Evolutionary conservation across 305 asterid genomes (phyloP), one percentile per base, ranked within the genome.

Genomic region (Fraxinus floribunda): DNA sequence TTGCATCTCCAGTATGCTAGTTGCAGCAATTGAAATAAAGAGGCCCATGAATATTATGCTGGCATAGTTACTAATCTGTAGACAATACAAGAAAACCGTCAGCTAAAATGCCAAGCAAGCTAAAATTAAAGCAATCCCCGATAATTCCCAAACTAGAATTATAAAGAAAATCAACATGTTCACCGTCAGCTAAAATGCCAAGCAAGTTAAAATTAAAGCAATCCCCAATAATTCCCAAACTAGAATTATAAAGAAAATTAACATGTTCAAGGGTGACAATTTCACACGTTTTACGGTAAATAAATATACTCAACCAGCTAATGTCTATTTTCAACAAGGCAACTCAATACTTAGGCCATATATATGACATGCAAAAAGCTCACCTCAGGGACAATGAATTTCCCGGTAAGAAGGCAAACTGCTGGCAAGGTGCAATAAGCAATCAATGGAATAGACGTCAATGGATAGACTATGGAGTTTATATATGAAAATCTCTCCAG

Each of bases 51-150:
- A 95, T n/a, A 94, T 66, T 64, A 95, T 46, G 78, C 98, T 94
- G 0, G 99, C 99, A 44, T 94, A 95, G 92, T 94, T 95, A 83
- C 98, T 95, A 66, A 95, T 93, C 99, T 95, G 97, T 78, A 78
- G 77, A 79, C 10, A 46, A 76, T 2, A 29, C 39, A 49, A 64
- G 75, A 83, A 49, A 77, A 26, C 5, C 1, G 26, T 79, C 18
- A 76, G 80, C 36, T 80, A 15, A 22, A 66, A 35, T 60, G 70
- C 13, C 9, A 20, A 60, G 30, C 70, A 60, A 20, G 30, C 30
- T 60, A 60, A 60, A 60, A 60, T 7, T 60, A 20, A 60, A 60
- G 29, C 29, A 20, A 60, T 18, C 68, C 68, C 66, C 29, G 1
- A 57, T 18, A 2, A 57, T 18, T 57, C 68, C 68, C 68, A 57